A percentile compares a stretch with the other conserved stretches of the same genome.
Conservation (phyloP, 805 yeast species). For the Kurtzmaniella fragi region DNA sequence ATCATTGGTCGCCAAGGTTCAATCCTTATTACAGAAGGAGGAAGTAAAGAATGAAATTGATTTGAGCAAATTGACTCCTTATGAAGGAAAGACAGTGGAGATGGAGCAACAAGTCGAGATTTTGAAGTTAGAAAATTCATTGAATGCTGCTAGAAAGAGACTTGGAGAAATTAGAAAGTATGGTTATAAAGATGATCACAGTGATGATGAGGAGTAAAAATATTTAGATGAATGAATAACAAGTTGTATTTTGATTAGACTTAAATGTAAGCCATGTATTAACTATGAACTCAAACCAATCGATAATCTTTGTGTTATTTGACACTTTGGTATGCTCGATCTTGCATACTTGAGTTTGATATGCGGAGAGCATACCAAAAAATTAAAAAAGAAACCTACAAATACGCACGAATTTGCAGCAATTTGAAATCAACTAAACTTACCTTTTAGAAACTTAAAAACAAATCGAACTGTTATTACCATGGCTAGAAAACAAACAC, state of each 20-base stretch:
- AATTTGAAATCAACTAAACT: no score
- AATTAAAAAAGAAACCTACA: no score
- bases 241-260: neutral
- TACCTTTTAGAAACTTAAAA: no score
- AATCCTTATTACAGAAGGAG: constrained; percentile 45
- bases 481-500: no score
- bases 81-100: constrained; percentile 79
- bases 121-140: constrained; percentile 70
- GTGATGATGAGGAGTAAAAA: constrained; percentile 44
- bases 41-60: constrained; percentile 45
- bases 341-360: no score
- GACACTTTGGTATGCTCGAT: no score
- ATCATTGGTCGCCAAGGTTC: constrained; percentile 64
- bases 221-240: neutral
- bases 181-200: constrained; percentile 61
- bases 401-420: no score
- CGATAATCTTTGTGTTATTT: no score
- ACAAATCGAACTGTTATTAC: no score
- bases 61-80: constrained; percentile 61
- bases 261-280: no score
- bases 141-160: constrained; percentile 68
- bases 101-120: constrained; percentile 94
- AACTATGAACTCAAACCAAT: no score
- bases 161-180: constrained; percentile 80
- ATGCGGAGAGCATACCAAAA: no score